These are phyloP conservation scores for Trichoderma koningii DNA, from an alignment of 2,329 filamentous ascomycete genomes.

Conservation along the genomic window DNA sequence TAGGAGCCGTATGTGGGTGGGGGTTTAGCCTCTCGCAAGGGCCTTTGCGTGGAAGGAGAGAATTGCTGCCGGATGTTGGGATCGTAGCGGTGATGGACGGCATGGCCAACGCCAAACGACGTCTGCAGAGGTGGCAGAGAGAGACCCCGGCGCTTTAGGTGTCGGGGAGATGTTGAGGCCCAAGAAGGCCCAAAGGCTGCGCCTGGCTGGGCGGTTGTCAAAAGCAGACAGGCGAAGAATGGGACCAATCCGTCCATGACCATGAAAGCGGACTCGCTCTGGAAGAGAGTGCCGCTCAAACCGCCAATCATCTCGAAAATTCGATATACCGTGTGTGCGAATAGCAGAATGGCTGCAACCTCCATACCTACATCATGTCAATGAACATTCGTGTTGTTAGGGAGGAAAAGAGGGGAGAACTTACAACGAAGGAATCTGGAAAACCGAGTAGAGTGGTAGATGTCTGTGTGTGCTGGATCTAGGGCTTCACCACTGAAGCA, in stretches of 20 bases:
- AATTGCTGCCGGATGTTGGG: conserved; percentile 40
- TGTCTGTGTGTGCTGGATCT: conserved; percentile 42
- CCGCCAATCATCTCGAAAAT: conserved; percentile 45
- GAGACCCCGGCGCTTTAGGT: conserved; percentile 30
- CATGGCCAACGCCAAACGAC: conserved; percentile 29
- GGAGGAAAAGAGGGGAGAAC: conserved; percentile 26
- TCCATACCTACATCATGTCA: conserved; percentile 41
- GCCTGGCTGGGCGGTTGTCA: conserved; percentile 44
- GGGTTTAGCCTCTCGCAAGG: conserved; percentile 29
- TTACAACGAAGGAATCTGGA: conserved; percentile 50
- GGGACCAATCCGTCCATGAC: conserved; percentile 47
- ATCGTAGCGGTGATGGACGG: conserved; percentile 40
- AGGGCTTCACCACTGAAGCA: conserved; percentile 42
- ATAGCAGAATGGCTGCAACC: conserved; percentile 41
- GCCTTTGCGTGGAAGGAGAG: conserved; percentile 35
- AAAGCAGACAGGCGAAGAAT: conserved; percentile 41
- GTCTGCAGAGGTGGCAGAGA: conserved; percentile 31
- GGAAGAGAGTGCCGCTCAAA: conserved; percentile 40
- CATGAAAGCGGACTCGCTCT: conserved; percentile 44
- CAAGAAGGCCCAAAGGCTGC: conserved; percentile 45
- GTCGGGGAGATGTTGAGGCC: conserved; percentile 43
- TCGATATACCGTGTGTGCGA: conserved; percentile 47
- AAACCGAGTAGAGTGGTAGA: conserved; percentile 49
- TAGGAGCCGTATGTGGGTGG: conserved; percentile 35
- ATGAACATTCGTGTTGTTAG: not conserved